Conservation (phyloP, 495 filamentous ascomycete species). For the Daldinia grandis region DNA sequence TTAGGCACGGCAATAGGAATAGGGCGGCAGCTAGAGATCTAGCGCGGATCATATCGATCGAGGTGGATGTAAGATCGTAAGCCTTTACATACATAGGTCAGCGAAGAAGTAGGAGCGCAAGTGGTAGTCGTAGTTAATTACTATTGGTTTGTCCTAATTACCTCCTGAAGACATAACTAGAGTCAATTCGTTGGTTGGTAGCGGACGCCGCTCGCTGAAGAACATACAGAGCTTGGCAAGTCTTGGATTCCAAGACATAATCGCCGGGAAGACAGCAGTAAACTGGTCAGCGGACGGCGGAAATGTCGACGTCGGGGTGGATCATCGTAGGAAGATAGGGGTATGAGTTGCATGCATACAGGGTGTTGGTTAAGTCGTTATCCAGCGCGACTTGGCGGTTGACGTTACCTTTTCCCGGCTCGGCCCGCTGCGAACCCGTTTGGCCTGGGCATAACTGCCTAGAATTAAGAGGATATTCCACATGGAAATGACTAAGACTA, state of each 20-base stretch:
- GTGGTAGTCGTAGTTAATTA: neutral
- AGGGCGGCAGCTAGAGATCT: neutral
- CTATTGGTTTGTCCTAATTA: neutral
- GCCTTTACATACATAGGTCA: neutral
- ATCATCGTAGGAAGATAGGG: neutral
- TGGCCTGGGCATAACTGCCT: neutral
- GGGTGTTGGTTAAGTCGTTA: conserved; percentile 1
- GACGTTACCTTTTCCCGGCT: conserved; percentile 27
- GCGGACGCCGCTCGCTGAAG: neutral
- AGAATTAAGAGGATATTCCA: neutral
- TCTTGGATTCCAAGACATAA: neutral
- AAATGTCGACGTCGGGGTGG: neutral
- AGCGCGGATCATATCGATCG: neutral
- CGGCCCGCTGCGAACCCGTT: conserved; percentile 26
- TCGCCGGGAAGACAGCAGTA: neutral
- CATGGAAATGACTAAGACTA: neutral
- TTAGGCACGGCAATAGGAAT: neutral
- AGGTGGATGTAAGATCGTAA: neutral
- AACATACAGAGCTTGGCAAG: conserved; percentile 10
- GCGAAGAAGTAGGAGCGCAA: neutral
- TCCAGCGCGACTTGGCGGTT: conserved; percentile 15
- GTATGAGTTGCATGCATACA: conserved; percentile 9
- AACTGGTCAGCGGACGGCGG: neutral
- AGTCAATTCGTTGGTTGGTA: neutral
- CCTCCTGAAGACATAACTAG: neutral